phyloP scores from a whole-genome alignment of 257 asterid species.

The Linderniella brevidens region DNA sequence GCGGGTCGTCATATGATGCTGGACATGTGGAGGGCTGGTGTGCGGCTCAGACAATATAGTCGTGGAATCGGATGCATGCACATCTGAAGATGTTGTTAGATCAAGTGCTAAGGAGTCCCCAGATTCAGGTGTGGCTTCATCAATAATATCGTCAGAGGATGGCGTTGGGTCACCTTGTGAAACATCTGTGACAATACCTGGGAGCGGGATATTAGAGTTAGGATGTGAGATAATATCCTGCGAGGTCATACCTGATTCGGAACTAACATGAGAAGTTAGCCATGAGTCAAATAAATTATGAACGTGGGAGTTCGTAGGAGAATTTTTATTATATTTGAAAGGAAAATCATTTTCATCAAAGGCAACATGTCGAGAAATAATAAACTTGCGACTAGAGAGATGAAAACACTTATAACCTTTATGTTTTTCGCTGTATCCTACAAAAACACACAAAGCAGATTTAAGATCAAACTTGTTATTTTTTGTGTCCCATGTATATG shows the following conservation, averaged over 20 bases:
- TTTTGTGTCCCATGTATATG: conserved; percentile 4
- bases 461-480: conserved; percentile 1
- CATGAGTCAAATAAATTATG: conserved; percentile 1
- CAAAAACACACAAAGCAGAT: background rate
- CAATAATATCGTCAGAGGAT: too few relatives aligned
- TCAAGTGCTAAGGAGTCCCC: too few relatives aligned
- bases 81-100: too few relatives aligned
- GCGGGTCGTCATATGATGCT: background rate
- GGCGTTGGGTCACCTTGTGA: too few relatives aligned
- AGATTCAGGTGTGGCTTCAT: too few relatives aligned
- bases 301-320: background rate
- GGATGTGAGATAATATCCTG: too few relatives aligned
- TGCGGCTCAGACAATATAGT: background rate
- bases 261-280: background rate
- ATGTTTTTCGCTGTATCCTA: conserved; percentile 6
- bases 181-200: too few relatives aligned
- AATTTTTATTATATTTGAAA: background rate
- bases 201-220: too few relatives aligned
- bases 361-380: background rate
- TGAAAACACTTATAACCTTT: conserved; percentile 5
- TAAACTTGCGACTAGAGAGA: background rate
- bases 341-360: background rate
- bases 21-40: background rate
- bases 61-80: too few relatives aligned
- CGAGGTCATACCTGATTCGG: background rate